Base-by-base conservation (phyloP, 805 yeast genomes). In the Metschnikowia amazonensis region DNA sequence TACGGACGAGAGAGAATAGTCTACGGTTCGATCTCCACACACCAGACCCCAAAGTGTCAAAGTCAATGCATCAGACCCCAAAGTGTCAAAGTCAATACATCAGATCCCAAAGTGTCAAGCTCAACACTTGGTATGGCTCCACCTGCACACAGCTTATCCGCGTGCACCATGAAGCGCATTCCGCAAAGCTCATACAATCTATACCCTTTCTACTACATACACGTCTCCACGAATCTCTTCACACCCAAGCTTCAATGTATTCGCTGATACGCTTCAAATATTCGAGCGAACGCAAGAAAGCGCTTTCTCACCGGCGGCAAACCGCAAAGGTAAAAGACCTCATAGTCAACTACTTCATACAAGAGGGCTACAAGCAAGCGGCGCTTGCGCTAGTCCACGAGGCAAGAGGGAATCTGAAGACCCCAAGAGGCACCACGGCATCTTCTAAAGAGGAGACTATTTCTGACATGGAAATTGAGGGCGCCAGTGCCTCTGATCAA, bases 351-450 rank as follows among this genome's bases (percentile, higher is more conserved):
- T 87, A 85, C 63, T 76, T 89, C 49, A 78, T 89, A 11, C 79
- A 80, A 42, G 90, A 87, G 65, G 95, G 94, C 0, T 84, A 85
- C 59, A 82, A 81, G 48, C 75, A 80, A 11, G 82, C 95, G 0
- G 85, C 88, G 1, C 47, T 67, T 11, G 72, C 74, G 36, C 80
- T 86, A 66, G 76, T 88, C 3, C 67, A 69, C 44, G 94, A 86
- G 52, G 63, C 79, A 3, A 72, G 74, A 18, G 29, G 28, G 11
- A 29, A 17, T 13, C 30, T 9, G 3, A 18, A 17, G 20, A 23
- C 32, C 2, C 5, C 5, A 23, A 24, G 11, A 21, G 27, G 27
- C 13, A 6, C 17, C 5, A n/a, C 9, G 13, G 25, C 7, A 5
- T 21, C 24, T 3, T 23, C 27, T 13, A 6, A 8, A 13, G 36